These are phyloP conservation scores for Chalaropsis ovoidea DNA, from an alignment of 2,329 filamentous ascomycete genomes.

Conservation along the genomic window DNA sequence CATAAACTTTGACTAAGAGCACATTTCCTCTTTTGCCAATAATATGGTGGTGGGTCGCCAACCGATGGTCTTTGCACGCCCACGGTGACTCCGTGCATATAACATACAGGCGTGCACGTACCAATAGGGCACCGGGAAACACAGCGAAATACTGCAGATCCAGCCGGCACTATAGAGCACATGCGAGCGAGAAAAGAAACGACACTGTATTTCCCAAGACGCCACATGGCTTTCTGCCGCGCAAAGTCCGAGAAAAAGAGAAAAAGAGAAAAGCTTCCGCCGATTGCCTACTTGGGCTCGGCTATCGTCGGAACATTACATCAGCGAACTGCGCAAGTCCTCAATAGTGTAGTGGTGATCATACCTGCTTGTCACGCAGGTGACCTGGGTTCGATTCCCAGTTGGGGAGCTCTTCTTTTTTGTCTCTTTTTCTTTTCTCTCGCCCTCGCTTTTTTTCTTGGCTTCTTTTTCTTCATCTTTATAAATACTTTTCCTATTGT, in stretches of 20 bases:
- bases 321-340: neutral
- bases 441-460: too few relatives aligned
- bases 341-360: conserved; percentile 19
- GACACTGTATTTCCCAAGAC: too few relatives aligned
- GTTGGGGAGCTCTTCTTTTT: conserved; percentile 5
- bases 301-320: neutral
- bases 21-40: neutral
- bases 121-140: neutral
- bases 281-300: neutral
- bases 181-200: too few relatives aligned
- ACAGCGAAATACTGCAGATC: too few relatives aligned
- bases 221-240: too few relatives aligned
- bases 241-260: too few relatives aligned
- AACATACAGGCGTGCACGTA: neutral
- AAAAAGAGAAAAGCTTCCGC: too few relatives aligned
- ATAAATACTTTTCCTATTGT: too few relatives aligned
- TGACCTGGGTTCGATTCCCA: conserved; percentile 22
- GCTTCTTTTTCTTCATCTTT: too few relatives aligned
- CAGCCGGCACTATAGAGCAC: too few relatives aligned
- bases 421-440: too few relatives aligned
- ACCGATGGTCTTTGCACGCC: neutral
- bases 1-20: neutral
- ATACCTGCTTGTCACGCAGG: conserved; percentile 15
- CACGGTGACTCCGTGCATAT: neutral
- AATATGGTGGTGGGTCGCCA: neutral